Conservation (phyloP, 140 eudicot species). For the Stevia rebaudiana region DNA sequence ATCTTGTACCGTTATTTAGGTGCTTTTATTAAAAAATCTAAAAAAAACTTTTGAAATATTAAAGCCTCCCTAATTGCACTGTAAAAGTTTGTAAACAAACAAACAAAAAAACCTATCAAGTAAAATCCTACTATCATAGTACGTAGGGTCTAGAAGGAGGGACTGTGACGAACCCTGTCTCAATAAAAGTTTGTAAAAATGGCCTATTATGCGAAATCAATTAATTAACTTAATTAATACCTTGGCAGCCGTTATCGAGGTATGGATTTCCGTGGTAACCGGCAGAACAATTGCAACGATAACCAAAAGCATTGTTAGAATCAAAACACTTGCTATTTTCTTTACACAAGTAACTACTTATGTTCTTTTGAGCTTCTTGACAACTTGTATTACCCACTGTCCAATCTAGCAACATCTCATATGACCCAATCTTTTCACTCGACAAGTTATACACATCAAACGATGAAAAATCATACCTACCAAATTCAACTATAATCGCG, state of each 20-base stretch:
- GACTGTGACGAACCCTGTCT: no score
- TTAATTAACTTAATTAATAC: not conserved
- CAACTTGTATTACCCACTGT: slow-evolving; percentile 30
- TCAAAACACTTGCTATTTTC: slow-evolving; percentile 31
- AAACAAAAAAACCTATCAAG: no score
- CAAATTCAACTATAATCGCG: slow-evolving; percentile 21
- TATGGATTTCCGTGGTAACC: slow-evolving; percentile 39
- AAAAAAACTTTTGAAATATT: no score
- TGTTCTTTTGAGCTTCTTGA: slow-evolving; percentile 19
- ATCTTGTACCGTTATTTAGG: no score
- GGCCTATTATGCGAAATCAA: no score
- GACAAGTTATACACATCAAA: slow-evolving; percentile 2
- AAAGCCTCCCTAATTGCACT: no score
- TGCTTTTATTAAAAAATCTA: no score
- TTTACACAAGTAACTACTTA: slow-evolving; percentile 14
- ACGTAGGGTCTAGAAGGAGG: no score
- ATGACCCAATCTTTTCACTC: slow-evolving; percentile 9
- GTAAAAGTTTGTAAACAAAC: no score
- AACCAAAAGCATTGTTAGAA: slow-evolving; percentile 23
- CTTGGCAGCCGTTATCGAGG: slow-evolving; percentile 33
- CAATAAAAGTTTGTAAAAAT: no score
- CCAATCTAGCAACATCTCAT: slow-evolving; percentile 38
- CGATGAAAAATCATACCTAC: slow-evolving; percentile 11
- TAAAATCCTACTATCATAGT: no score
- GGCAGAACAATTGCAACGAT: slow-evolving; percentile 29